These are phyloP conservation scores for Dalbergia cochinchinensis DNA, from an alignment of 306 rosid species.

Conservation along the genomic window DNA sequence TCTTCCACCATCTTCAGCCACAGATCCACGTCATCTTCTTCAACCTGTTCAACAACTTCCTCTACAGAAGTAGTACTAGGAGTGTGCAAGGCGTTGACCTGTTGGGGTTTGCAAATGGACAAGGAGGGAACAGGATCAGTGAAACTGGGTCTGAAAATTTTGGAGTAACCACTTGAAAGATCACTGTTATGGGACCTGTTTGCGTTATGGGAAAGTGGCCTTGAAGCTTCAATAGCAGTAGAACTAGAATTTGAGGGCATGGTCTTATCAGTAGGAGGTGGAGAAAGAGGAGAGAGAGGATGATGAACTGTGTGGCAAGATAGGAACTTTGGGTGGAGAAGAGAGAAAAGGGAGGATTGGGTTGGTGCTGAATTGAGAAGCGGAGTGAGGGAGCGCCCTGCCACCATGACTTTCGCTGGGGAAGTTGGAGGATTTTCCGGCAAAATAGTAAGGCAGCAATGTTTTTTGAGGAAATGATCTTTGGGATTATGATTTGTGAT, in stretches of 20 bases:
- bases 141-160: conserved; percentile 51
- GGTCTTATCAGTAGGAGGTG: not conserved
- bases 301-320: not conserved
- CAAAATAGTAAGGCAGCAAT: not conserved
- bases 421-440: conserved; percentile 26
- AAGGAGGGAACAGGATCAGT: conserved; percentile 42
- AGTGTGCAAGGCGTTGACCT: conserved; percentile 40
- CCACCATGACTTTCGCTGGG: conserved; percentile 39
- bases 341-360: conserved; percentile 15
- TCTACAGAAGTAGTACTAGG: conserved; percentile 27
- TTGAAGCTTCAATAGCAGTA: conserved; percentile 48
- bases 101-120: conserved; percentile 45
- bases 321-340: conserved; percentile 9
- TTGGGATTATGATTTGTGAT: not conserved
- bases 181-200: conserved; percentile 43
- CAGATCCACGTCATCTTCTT: conserved; percentile 41
- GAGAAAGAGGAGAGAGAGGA: conserved; percentile 10
- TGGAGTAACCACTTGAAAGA: conserved; percentile 23
- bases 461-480: not conserved
- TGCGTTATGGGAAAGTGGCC: conserved; percentile 50
- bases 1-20: conserved; percentile 79
- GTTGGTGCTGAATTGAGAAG: conserved; percentile 38
- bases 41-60: conserved; percentile 32
- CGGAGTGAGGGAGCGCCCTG: conserved; percentile 21
- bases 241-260: conserved; percentile 24